These are phyloP conservation scores for Metarhizium humberi DNA, from an alignment of 2,329 filamentous ascomycete genomes.

Conservation along the genomic window DNA sequence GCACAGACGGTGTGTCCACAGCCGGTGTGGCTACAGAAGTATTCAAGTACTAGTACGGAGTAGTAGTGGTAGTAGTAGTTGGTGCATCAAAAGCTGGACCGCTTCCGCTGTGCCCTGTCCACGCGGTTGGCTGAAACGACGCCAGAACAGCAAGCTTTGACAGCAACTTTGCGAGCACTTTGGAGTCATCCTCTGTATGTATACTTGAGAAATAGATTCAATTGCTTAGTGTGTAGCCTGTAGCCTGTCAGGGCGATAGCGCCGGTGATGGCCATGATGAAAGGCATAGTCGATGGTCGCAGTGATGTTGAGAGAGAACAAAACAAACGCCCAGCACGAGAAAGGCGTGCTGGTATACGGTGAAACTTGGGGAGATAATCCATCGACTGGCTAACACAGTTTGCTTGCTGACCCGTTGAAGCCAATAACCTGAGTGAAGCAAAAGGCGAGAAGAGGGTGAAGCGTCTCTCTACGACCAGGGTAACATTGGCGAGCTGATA, in stretches of 20 bases:
- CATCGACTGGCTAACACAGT: neutral
- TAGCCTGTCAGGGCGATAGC: neutral
- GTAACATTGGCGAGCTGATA: no score
- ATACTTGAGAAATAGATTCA: neutral
- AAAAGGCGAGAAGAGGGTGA: neutral
- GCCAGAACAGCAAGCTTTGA: neutral
- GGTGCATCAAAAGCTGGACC: neutral
- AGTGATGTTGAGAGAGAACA: neutral
- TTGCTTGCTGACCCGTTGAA: neutral
- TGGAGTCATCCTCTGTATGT: neutral
- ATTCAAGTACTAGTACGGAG: no score
- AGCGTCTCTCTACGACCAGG: neutral
- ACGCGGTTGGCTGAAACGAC: conserved; percentile 1
- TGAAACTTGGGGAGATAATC: neutral
- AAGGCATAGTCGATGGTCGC: neutral
- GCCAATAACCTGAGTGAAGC: neutral
- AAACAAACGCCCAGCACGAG: neutral
- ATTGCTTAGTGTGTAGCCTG: neutral
- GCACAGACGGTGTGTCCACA: no score
- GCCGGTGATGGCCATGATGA: neutral
- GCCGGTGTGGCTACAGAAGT: neutral
- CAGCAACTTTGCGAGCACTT: neutral
- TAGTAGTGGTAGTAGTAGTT: no score
- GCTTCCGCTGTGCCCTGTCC: neutral
- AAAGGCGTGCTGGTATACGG: neutral